These are phyloP conservation scores for Botrytis pseudocinerea DNA, from an alignment of 2,329 filamentous ascomycete species.

Conservation along the genomic window DNA sequence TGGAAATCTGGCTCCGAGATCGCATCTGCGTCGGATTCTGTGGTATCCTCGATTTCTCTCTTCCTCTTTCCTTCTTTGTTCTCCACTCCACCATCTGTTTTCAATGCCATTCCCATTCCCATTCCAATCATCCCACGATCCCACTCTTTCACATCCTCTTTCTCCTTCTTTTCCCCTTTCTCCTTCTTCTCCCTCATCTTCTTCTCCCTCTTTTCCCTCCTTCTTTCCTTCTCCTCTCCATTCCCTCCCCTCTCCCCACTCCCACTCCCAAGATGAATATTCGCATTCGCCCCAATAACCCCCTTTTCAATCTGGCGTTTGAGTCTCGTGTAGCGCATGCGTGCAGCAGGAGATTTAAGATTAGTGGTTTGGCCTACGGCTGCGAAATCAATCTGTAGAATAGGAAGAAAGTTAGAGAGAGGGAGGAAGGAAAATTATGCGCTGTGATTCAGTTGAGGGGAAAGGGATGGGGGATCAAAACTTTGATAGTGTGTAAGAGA, in stretches of 20 bases:
- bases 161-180: background rate
- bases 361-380: slow-evolving; percentile 41
- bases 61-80: background rate
- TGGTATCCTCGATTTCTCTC: background rate
- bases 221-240: slow-evolving; percentile 6
- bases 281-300: slow-evolving; percentile 35
- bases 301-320: slow-evolving; percentile 39
- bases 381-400: slow-evolving; percentile 44
- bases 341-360: slow-evolving; percentile 43
- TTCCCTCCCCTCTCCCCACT: slow-evolving; percentile 7
- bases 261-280: slow-evolving; percentile 26
- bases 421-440: background rate
- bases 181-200: background rate
- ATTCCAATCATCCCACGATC: too few relatives aligned
- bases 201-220: background rate
- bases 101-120: background rate
- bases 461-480: background rate
- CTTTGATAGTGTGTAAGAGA: background rate
- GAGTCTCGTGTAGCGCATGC: slow-evolving; percentile 45
- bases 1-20: slow-evolving; percentile 2
- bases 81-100: background rate
- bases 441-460: background rate
- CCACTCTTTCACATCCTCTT: background rate
- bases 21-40: background rate
- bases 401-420: background rate